Evolutionary conservation across 176 grass and related monocot genomes (phyloP), one percentile per base, ranked within the genome.

Genomic region (Raddia guianensis): DNA sequence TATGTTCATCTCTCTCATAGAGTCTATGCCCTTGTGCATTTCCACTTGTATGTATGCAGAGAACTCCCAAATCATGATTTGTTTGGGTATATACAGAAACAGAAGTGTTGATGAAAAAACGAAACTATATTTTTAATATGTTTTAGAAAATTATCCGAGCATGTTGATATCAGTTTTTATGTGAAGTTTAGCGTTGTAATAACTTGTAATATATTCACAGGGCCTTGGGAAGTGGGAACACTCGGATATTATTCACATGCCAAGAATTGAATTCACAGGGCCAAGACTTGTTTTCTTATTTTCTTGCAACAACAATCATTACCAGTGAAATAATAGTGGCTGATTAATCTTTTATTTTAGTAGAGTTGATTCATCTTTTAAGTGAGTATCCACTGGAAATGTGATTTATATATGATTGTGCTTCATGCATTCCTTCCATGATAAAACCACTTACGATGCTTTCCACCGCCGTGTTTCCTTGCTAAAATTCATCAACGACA

Each of bases 201-300:
- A 56, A 18, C 40, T 77, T 85, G 37, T 76, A 4, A 66, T 81
- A 52, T 65, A 58, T 18, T 80, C 84, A 51, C 89, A 91, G 89
- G 85, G 89, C 66, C 77, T 91, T n/a, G n/a, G n/a, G n/a, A n/a
- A n/a, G n/a, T 68, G 71, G 21, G 54, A 78, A 54, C 32, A 91
- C 89, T 77, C 65, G 85, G 58, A 78, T 91, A 83, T 68, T 88
- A 68, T 12, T 91, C 63, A 88, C 89, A 16, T 91, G 89, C 71
- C 85, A 91, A 74, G 89, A 85, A 72, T 81, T 91, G 45, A 68
- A 53, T 80, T 82, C 81, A 55, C 81, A 91, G 77, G 89, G 57
- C 57, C 8, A 12, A n/a, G 12, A 27, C n/a, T n/a, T n/a, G n/a
- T 70, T 5, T 11, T 49, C 45, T 67, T 19, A 15, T 19, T 68